Evolutionary conservation across 192 early-diverging fungal species (phyloP), one percentile per base, ranked within the genome.

Genomic region (Jimgerdemannia lactiflua): DNA sequence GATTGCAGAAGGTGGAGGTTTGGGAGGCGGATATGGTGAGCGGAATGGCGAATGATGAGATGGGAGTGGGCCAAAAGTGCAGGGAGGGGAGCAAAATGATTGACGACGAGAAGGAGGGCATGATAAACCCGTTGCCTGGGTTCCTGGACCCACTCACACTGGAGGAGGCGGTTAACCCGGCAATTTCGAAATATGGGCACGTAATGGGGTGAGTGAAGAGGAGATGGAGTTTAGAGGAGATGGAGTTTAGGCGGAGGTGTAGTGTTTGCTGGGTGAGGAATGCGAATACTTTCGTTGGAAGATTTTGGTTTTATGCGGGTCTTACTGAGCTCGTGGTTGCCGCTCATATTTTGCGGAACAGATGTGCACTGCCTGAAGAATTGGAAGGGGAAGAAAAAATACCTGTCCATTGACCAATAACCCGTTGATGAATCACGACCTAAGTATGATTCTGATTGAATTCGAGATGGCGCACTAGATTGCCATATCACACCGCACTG

Each of bases 341-440:
- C 70, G 42, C n/a, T 42, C 70, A 20, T 64, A 43, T 64, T 77
- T 40, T 3, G 19, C 65, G 43, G 40, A 19, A 64, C 19, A 84
- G 83, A 43, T 85, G 91, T 95, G 43, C 91, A 94, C 44, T 96
- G 95, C 74, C 80, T 98, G 71, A 90, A 90, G 67, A 89, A 91
- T 64, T 92, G 91, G 75, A 91, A 90, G 43, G 86, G 89, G 66
- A 91, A 92, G 75, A 89, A 91, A 29, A 72, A 98, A 97, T 80
- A 94, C 94, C 44, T 98, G 96, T 49, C 96, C 96, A 59, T 86
- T 98, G 77, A 96, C 96, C 43, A 98, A 98, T 86, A 96, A 95
- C 78, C 91, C 94, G 42, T 79, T 97, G 70, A 91, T 94, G 65
- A 96, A 97, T 83, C 91, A 95, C 74, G 96, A 98, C 73, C 84